Conservation (phyloP, 176 grass and related monocot species). For the Neostapfia colusana region DNA sequence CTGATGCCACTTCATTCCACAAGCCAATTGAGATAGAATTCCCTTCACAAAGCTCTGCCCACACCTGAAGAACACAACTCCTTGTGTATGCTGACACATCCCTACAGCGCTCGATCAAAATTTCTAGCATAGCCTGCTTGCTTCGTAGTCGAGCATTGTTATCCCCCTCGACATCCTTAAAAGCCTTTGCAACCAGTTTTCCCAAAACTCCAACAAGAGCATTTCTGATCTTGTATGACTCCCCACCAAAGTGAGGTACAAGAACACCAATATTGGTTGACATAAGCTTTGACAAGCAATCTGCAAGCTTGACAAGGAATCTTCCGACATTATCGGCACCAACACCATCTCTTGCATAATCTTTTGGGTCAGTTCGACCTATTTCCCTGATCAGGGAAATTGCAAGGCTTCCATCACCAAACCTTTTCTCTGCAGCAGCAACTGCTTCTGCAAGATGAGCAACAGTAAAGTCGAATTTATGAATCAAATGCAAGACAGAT, state of each 20-base stretch:
- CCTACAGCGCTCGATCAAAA: constrained; percentile 84
- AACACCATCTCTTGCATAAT: constrained; percentile 71
- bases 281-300: constrained; percentile 72
- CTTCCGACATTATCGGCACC: constrained; percentile 89
- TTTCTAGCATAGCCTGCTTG: constrained; percentile 95
- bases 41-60: constrained; percentile 89
- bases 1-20: constrained; percentile 87
- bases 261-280: constrained; percentile 90
- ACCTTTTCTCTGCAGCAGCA: constrained; percentile 74
- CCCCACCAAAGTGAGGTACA: constrained; percentile 90
- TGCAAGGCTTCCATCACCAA: constrained; percentile 79
- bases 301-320: constrained; percentile 83
- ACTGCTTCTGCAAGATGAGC: constrained; percentile 71
- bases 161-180: constrained; percentile 85
- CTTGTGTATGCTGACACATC: constrained; percentile 95
- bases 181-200: constrained; percentile 79
- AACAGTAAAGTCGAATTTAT: constrained; percentile 82
- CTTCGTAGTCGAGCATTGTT: constrained; percentile 62
- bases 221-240: constrained; percentile 98
- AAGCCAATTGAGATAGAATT: constrained; percentile 91
- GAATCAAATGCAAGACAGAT: constrained; percentile 75
- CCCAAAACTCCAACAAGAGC: constrained; percentile 91
- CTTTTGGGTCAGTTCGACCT: constrained; percentile 79
- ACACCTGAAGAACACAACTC: constrained; percentile 94
- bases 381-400: constrained; percentile 84